Percentiles rank a stretch among this genome's conserved stretches.
These are phyloP conservation scores for Punctularia strigosozonata DNA, from an alignment of 768 basidiomycete species.

Conservation along the genomic window DNA sequence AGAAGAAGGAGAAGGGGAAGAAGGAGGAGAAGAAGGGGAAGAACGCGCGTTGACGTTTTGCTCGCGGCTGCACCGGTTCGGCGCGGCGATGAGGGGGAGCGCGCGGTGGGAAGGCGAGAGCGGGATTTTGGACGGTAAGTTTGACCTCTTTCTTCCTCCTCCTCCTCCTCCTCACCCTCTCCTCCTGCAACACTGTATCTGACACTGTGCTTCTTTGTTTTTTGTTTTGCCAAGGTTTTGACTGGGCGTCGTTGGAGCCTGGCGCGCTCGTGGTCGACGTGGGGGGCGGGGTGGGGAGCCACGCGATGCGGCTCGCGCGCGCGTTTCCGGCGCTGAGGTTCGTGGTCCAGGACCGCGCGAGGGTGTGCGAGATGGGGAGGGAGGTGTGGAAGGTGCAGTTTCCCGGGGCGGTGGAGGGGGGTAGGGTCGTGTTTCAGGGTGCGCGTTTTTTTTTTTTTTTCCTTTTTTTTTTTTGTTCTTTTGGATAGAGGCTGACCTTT, in stretches of 20 bases:
- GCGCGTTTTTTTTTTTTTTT: constrained; percentile 1
- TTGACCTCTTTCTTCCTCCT: constrained; percentile 1
- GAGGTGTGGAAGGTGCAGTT: constrained; percentile 50
- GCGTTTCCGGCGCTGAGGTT: constrained; percentile 31
- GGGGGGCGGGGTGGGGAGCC: constrained; percentile 57
- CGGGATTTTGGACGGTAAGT: constrained; percentile 36
- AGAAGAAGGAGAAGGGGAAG: too few relatives aligned
- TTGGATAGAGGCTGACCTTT: too few relatives aligned
- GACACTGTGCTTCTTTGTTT: too few relatives aligned
- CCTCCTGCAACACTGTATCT: too few relatives aligned
- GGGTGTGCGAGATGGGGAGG: constrained; percentile 39
- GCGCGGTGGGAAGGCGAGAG: constrained; percentile 45
- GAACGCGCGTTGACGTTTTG: too few relatives aligned
- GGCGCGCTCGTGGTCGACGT: constrained; percentile 51
- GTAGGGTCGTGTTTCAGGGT: constrained; percentile 45
- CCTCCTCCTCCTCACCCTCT: neutral
- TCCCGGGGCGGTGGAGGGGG: constrained; percentile 43
- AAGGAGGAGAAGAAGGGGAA: constrained; percentile 34
- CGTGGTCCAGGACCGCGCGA: constrained; percentile 50
- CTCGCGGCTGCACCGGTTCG: constrained; percentile 52
- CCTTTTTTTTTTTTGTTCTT: too few relatives aligned
- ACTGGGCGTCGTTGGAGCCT: constrained; percentile 40
- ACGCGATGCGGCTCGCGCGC: constrained; percentile 29
- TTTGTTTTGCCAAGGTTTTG: constrained; percentile 30
- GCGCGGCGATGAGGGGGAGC: constrained; percentile 66